Evolutionary conservation across 2,329 filamentous ascomycete species (phyloP), one percentile per base, ranked within the genome.

Genomic region (Trichophyton schoenleinii): DNA sequence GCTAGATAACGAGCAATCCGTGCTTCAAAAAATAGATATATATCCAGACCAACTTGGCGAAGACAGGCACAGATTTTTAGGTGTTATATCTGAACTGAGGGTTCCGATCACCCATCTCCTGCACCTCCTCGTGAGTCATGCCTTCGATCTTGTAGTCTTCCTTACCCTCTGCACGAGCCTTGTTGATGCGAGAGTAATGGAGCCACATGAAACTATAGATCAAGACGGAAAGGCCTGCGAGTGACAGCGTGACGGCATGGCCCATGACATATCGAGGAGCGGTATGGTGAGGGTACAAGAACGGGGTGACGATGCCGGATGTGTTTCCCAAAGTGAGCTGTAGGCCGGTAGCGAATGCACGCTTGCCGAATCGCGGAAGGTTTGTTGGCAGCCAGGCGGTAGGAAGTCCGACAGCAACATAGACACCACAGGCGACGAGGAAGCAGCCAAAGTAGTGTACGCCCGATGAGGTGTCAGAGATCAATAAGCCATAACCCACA

Each of bases 361-460:
- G 78, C 71, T 91, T 91, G 8, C 87, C 87, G 66, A 90, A 91
- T 6, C 88, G 79, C 0, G 88, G 88, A 15, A 81, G 80, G 63
- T 90, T 91, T 18, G 81, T 84, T 0, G 86, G 74, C n/a, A 77
- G 64, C 82, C 81, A 83, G 2, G 81, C 80, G 7, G 83, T 71
- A 3, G 80, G 80, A 20, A 84, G 68, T 0, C 81, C 81, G 11
- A 83, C 80, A 6, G 74, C 73, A 13, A 83, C 78, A 66, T 91
- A 92, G 2, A 92, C 70, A 0, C 88, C 88, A 63, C 84, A 79
- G 0, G 88, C 87, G 0, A 91, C 82, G n/a, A 92, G 74, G 70
- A 91, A 87, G 64, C 87, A 90, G 1, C 83, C 88, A 65, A 88
- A 87, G 68, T 90, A 91, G 66, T 87, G 86, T 5, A 84, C 87